Percentiles rank a stretch among this genome's conserved stretches.
Conservation (phyloP, 495 filamentous ascomycete genomes). For the Pyrenula massariospora region DNA sequence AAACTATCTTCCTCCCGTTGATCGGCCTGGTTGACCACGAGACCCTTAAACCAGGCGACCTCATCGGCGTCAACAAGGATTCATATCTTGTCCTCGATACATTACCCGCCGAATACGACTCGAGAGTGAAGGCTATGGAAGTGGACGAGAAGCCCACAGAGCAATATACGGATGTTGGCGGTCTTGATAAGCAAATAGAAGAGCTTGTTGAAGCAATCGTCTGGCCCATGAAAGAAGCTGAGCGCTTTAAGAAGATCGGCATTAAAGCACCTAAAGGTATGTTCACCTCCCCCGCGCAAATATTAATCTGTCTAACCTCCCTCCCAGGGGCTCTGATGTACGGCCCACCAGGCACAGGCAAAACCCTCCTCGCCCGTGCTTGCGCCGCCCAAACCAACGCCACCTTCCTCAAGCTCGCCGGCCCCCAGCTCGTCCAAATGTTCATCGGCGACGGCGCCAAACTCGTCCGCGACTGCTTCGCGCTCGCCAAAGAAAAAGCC, state of each 20-base stretch:
- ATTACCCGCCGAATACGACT: constrained; percentile 97
- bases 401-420: constrained; percentile 97
- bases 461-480: constrained; percentile 94
- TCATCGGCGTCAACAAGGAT: constrained; percentile 98
- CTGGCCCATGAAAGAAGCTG: constrained; percentile 99
- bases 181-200: constrained; percentile 97
- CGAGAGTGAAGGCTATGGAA: constrained; percentile 99
- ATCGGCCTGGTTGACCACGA: constrained; percentile 95
- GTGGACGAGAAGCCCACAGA: constrained; percentile 99
- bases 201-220: constrained; percentile 99
- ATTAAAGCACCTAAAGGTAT: constrained; percentile 99
- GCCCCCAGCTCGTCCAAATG: constrained; percentile 99
- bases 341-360: constrained; percentile 89
- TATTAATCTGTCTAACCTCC: constrained; percentile 12
- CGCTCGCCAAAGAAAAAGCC: constrained; percentile 94
- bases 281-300: constrained; percentile 2
- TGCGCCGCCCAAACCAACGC: constrained; percentile 97
- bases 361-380: constrained; percentile 91
- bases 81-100: constrained; percentile 98
- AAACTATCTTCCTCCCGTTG: constrained; percentile 97
- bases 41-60: constrained; percentile 82
- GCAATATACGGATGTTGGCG: constrained; percentile 97
- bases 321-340: constrained; percentile 89
- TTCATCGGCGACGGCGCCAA: constrained; percentile 99
- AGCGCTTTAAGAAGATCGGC: constrained; percentile 97